Percentiles rank a stretch among this genome's conserved stretches.
phyloP scores from a whole-genome alignment of 73 alveolate species.

The Breviolum minutum region DNA sequence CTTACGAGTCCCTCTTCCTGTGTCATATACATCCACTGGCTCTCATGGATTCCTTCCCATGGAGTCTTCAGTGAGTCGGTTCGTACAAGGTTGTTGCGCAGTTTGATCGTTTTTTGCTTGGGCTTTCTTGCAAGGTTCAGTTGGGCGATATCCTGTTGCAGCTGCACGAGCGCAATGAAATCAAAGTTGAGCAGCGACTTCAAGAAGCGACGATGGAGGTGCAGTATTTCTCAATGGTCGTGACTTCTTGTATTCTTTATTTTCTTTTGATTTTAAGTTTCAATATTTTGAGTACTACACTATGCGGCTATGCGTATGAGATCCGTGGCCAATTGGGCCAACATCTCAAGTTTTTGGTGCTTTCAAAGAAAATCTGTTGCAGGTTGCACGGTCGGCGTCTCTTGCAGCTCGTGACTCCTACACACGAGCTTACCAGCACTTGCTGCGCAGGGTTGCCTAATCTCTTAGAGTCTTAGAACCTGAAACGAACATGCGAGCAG shows the following conservation, averaged over 20 bases:
- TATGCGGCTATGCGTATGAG: no score
- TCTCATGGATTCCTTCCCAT: not conserved
- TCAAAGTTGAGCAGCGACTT: not conserved
- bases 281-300: no score
- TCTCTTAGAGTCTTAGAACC: no score
- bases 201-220: slow-evolving; percentile 56
- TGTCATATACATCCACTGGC: no score
- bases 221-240: not conserved
- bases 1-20: no score
- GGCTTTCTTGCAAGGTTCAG: not conserved
- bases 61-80: no score
- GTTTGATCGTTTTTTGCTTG: not conserved
- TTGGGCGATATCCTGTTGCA: slow-evolving; percentile 48
- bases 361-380: no score
- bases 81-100: not conserved
- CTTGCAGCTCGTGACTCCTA: slow-evolving; percentile 63
- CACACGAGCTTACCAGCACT: slow-evolving; percentile 73
- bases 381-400: slow-evolving; percentile 43
- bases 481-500: no score
- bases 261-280: no score
- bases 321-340: not conserved
- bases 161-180: slow-evolving; percentile 25
- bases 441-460: slow-evolving; percentile 15
- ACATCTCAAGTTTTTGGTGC: not conserved
- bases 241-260: no score